Base-by-base conservation (phyloP, 176 grass and related monocot genomes). In the Oryza australiensis region DNA sequence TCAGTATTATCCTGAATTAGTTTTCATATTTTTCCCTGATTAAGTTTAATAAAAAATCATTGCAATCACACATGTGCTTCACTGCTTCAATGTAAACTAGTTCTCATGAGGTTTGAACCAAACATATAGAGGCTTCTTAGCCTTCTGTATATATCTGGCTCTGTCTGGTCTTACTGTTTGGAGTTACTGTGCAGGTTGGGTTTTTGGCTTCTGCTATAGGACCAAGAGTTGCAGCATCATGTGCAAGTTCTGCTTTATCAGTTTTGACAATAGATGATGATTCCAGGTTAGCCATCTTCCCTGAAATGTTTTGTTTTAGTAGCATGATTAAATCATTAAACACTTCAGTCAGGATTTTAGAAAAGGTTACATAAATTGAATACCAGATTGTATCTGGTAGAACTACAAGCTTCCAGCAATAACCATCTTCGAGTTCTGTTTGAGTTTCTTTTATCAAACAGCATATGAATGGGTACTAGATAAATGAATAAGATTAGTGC, bases 181-280 rank as follows among this genome's bases (percentile, higher is more conserved):
- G 22, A 68, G 65, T 65, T 55, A 29, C 70, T 80, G 62, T 86
- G 55, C 75, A 93, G 95, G 92, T 98, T 90, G 88, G 90, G 3
- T 98, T 98, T 85, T 87, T 98, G 82, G 78, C 95, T 40, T 93
- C 92, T 79, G 77, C 95, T 51, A 81, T 97, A 81, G 95, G 95
- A 85, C 95, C 95, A 74, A 94, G 95, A 97, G 90, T 97, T 89
- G 95, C 92, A 64, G 92, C 92, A 87, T 89, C 95, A 28, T 95
- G 90, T 62, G 90, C 92, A 74, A 89, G 78, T 90, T 90, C 90
- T 16, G 90, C 92, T 45, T 64, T 98, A 73, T 93, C 84, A 84
- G 83, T 86, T 68, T 86, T 98, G 69, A 98, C 95, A 2, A 87
- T 81, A 87, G 90, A 86, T 26, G 95, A 95, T 55, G 87, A 91